Conservation (phyloP, 2,329 filamentous ascomycete species). For the Pseudocercospora eumusae region DNA sequence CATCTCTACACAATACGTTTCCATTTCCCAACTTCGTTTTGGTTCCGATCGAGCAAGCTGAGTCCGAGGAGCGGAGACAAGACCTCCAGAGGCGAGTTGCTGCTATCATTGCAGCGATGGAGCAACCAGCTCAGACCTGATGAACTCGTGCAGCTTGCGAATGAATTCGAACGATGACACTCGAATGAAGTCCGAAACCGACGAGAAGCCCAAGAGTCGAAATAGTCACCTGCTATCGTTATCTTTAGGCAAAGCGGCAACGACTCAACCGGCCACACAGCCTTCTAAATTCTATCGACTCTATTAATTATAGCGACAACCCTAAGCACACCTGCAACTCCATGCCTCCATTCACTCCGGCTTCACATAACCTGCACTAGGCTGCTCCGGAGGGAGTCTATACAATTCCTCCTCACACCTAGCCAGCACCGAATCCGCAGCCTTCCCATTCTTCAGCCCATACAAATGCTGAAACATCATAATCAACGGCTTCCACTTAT, state of each 20-base stretch:
- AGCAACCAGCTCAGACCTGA: constrained; percentile 7
- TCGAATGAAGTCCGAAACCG: neutral
- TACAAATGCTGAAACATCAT: constrained; percentile 16
- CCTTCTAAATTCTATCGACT: neutral
- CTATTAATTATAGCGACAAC: neutral
- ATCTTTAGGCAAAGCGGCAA: neutral
- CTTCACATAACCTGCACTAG: neutral
- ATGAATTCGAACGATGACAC: neutral
- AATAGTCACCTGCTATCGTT: neutral
- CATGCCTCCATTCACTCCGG: neutral
- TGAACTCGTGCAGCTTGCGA: neutral
- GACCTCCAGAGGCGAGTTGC: constrained; percentile 1
- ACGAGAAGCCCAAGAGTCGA: neutral
- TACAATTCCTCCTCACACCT: constrained; percentile 11
- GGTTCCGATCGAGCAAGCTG: constrained; percentile 4
- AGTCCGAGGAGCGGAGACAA: neutral
- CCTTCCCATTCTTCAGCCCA: constrained; percentile 8
- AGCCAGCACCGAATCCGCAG: constrained; percentile 9
- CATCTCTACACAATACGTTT: constrained; percentile 7
- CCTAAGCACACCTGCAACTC: neutral
- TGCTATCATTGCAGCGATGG: constrained; percentile 16
- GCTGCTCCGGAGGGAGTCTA: neutral
- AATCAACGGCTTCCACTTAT: constrained; percentile 17
- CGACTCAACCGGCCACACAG: neutral
- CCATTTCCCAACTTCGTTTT: constrained; percentile 7